Base-by-base conservation (phyloP, 2,329 filamentous ascomycete species). In the Pseudocercospora ulei region DNA sequence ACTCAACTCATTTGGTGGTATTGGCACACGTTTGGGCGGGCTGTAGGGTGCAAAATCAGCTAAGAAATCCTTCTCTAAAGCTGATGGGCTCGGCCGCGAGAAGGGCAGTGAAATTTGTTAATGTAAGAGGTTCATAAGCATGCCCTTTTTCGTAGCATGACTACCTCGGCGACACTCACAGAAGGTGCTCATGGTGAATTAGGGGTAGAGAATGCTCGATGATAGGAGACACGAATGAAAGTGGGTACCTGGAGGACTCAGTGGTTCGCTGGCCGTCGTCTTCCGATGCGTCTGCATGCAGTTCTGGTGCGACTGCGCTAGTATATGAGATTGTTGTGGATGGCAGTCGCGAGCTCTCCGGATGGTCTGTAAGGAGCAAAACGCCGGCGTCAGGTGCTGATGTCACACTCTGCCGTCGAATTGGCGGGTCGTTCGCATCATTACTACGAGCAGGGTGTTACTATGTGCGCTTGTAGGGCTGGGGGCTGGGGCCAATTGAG, bases 401-500 rank as follows among this genome's bases (percentile, higher is more conserved):
- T 12, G 22, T 35, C 6, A 47, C 41, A 36, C 52, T 56, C n/a
- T 39, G 23, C 29, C 46, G 42, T 26, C 51, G 43, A 20, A 39
- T 52, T n/a, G 44, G 44, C 14, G 39, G 44, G 30, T 53, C 42
- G 7, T 41, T 17, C 9, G 49, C 43, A 39, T 55, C 52, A 31
- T 50, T 51, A 35, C 51, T 53, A n/a, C n/a, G n/a, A n/a, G 23
- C 25, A 16, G 20, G 14, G 20, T 12, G 16, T 23, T 34, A 33
- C 19, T 22, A 24, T n/a, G 18, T 33, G 16, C 26, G 4, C 31
- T 18, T 7, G 18, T 29, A 19, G 17, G 16, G 29, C 29, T 31
- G 16, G 17, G 17, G n/a, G n/a, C n/a, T n/a, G n/a, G n/a, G n/a
- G n/a, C n/a, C n/a, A n/a, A n/a, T n/a, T n/a, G n/a, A n/a, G n/a